These are phyloP conservation scores for Xanthoparmelia taractica DNA, from an alignment of 495 filamentous ascomycete genomes.

Conservation along the genomic window DNA sequence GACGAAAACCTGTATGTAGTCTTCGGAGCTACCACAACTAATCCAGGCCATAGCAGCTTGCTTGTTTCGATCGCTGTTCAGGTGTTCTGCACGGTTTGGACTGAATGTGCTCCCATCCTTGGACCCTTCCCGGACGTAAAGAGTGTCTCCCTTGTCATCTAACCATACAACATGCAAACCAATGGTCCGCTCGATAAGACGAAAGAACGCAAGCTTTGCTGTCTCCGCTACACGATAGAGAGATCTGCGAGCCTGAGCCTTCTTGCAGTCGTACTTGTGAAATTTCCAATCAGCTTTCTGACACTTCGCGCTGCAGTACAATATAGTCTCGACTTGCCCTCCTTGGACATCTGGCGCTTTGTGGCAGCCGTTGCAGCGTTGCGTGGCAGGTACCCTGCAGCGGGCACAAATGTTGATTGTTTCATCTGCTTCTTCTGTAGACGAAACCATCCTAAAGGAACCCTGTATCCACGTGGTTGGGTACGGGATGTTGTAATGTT, in stretches of 20 bases:
- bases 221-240: constrained; percentile 13
- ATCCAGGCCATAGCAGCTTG: constrained; percentile 7
- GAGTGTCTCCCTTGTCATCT: not conserved
- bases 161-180: not conserved
- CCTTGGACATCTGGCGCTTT: not conserved
- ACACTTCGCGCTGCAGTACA: constrained; percentile 13
- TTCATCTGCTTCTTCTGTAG: not conserved
- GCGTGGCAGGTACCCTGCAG: not conserved
- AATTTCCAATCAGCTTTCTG: not conserved
- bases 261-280: constrained; percentile 7
- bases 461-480: not conserved
- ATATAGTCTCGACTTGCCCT: not conserved
- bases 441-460: not conserved
- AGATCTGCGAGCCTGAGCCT: not conserved
- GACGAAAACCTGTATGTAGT: not conserved
- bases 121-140: not conserved
- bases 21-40: not conserved
- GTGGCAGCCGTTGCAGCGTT: constrained; percentile 1
- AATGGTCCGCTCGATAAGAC: constrained; percentile 5
- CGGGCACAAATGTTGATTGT: not conserved
- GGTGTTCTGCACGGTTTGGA: not conserved
- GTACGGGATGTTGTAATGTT: not conserved
- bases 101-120: not conserved
- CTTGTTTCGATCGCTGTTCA: constrained; percentile 4
- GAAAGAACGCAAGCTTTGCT: not conserved